phyloP scores from a whole-genome alignment of 192 early-diverging fungal species.

The Entophlyctis luteolus region DNA sequence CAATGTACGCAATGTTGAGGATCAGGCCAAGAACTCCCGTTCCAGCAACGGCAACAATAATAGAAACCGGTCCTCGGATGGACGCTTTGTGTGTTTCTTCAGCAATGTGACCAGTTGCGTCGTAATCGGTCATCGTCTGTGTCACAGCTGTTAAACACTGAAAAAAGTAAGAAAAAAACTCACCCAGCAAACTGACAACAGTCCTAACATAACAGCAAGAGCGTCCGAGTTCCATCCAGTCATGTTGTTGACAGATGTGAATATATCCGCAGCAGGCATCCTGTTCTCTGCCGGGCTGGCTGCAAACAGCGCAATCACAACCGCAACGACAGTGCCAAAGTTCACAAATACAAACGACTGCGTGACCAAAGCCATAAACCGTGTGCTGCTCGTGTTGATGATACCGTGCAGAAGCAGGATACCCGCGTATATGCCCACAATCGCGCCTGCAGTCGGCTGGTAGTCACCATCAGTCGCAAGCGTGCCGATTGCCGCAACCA shows the following conservation, averaged over 20 bases:
- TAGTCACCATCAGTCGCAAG: slow-evolving; percentile 14
- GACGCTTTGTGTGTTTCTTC: slow-evolving; percentile 39
- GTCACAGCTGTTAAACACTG: too few species aligned
- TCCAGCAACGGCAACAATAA: slow-evolving; percentile 30
- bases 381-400: slow-evolving; percentile 9
- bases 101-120: slow-evolving; percentile 40
- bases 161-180: too few species aligned
- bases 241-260: background rate
- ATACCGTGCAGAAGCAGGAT: slow-evolving; percentile 17
- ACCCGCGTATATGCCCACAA: slow-evolving; percentile 10
- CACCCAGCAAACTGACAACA: slow-evolving; percentile 28
- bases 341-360: slow-evolving; percentile 22
- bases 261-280: background rate
- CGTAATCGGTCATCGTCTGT: slow-evolving; percentile 36
- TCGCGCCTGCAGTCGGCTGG: background rate
- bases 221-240: slow-evolving; percentile 12
- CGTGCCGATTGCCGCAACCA: slow-evolving; percentile 5
- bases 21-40: slow-evolving; percentile 33
- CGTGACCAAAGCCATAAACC: slow-evolving; percentile 2
- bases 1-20: slow-evolving; percentile 35
- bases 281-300: slow-evolving; percentile 26
- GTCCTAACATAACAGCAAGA: slow-evolving; percentile 14
- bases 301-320: slow-evolving; percentile 40
- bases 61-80: slow-evolving; percentile 30
- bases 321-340: slow-evolving; percentile 27